Evolutionary conservation across 2,329 filamentous ascomycete genomes (phyloP).

Genomic region (Ophiostoma himal-ulmi): DNA sequence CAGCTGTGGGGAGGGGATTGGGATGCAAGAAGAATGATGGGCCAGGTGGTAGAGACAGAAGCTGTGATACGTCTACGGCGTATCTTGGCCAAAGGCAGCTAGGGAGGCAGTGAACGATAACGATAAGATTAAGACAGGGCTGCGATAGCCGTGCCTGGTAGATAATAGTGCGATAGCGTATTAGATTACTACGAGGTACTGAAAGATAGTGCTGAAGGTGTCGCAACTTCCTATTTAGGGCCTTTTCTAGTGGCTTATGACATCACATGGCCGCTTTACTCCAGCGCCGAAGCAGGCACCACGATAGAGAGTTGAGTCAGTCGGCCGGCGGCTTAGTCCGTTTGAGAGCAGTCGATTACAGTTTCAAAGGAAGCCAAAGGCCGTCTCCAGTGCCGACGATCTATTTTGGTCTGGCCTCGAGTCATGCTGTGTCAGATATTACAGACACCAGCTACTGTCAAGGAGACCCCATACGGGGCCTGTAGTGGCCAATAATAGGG

Average conservation of each 20-base stretch:
- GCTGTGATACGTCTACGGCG: not conserved
- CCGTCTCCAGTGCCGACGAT: not conserved
- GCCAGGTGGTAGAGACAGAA: not conserved
- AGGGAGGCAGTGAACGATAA: not conserved
- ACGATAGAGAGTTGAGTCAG: not conserved
- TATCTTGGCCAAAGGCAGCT: not conserved
- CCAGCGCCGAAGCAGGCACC: not conserved
- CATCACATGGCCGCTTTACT: not conserved
- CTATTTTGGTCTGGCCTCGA: not conserved
- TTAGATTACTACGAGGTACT: not conserved
- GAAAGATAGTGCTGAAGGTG: not conserved
- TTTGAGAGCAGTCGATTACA: not conserved
- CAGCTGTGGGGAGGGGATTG: not conserved
- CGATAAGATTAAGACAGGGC: slow-evolving; percentile 1
- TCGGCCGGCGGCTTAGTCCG: not conserved
- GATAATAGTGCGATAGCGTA: too few species aligned
- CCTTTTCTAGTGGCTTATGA: not conserved
- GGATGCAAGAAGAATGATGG: slow-evolving; percentile 4
- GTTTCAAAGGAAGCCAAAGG: not conserved
- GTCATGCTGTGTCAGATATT: slow-evolving; percentile 10
- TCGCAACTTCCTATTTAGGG: not conserved
- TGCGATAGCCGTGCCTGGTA: not conserved
- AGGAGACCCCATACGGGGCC: not conserved
- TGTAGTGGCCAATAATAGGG: not conserved
- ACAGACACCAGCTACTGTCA: slow-evolving; percentile 7